phyloP scores from a whole-genome alignment of 176 grass and related monocot genomes.

The Lolium perenne region DNA sequence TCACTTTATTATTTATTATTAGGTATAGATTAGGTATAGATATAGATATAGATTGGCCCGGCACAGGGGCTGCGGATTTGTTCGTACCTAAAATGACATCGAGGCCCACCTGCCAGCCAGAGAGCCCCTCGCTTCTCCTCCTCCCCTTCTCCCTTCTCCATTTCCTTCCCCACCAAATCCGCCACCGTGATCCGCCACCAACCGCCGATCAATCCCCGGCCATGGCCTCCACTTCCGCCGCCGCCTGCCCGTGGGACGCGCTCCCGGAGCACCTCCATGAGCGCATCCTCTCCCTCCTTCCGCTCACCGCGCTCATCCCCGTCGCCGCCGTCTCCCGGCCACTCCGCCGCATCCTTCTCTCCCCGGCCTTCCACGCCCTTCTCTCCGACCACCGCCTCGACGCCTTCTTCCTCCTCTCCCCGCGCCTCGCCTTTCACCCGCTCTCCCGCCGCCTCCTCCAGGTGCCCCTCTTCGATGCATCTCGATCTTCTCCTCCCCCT shows the following conservation, averaged over 20 bases:
- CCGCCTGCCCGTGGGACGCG: slow-evolving; percentile 43
- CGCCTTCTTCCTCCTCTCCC: slow-evolving; percentile 44
- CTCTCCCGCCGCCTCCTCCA: slow-evolving; percentile 32
- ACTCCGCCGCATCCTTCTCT: slow-evolving; percentile 46
- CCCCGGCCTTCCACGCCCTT: slow-evolving; percentile 52
- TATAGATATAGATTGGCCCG: too few relatives aligned
- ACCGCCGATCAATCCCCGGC: background rate
- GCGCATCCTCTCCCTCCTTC: slow-evolving; percentile 57
- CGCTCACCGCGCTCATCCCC: slow-evolving; percentile 47
- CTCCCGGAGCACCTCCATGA: slow-evolving; percentile 51
- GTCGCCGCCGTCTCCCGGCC: slow-evolving; percentile 47
- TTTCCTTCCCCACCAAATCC: background rate
- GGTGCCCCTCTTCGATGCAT: background rate
- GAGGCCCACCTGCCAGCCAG: background rate
- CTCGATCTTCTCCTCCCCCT: background rate
- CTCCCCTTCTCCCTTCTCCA: background rate
- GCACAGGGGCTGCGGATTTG: too few relatives aligned
- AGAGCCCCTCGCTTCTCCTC: background rate
- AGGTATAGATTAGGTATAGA: too few relatives aligned
- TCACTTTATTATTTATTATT: too few relatives aligned
- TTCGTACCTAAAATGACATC: too few relatives aligned
- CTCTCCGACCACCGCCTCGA: slow-evolving; percentile 49
- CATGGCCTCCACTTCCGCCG: slow-evolving; percentile 27
- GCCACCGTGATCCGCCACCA: slow-evolving; percentile 14
- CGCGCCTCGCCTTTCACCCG: slow-evolving; percentile 44